Conservation (phyloP, 1,139 yeast genomes). For the Hyphopichia wangnamkhiaoensis region DNA sequence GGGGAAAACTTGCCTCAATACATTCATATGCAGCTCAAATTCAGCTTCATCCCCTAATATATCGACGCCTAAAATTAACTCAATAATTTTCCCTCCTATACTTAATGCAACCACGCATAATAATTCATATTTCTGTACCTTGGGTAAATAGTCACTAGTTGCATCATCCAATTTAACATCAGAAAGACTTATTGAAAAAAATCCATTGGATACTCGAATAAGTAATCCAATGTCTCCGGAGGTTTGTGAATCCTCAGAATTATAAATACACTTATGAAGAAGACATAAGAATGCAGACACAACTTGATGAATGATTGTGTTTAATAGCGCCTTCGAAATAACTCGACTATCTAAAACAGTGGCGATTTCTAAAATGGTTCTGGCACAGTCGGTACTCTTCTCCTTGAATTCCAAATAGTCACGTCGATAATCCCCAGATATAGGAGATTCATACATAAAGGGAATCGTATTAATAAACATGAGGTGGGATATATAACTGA, state of each 20-base stretch:
- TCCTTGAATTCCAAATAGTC: slow-evolving; percentile 4
- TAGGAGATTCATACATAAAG: slow-evolving; percentile 10
- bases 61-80: background rate
- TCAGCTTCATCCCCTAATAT: background rate
- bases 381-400: slow-evolving; percentile 19
- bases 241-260: background rate
- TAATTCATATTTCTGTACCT: slow-evolving; percentile 1
- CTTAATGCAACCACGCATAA: background rate
- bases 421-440: background rate
- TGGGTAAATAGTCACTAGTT: background rate
- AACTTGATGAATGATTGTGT: slow-evolving; percentile 1
- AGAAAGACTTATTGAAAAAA: background rate
- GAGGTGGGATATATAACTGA: slow-evolving; percentile 18
- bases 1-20: background rate
- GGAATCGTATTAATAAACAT: slow-evolving; percentile 23
- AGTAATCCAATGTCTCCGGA: background rate
- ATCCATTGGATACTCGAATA: background rate
- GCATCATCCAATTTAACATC: background rate
- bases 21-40: background rate
- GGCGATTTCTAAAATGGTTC: slow-evolving; percentile 20
- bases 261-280: background rate
- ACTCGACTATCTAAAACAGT: slow-evolving; percentile 9
- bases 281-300: slow-evolving; percentile 3
- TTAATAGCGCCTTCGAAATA: background rate
- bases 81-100: background rate